These are phyloP conservation scores for Nelumbo lutea DNA, from an alignment of 164 flowering plant species.

Conservation along the genomic window DNA sequence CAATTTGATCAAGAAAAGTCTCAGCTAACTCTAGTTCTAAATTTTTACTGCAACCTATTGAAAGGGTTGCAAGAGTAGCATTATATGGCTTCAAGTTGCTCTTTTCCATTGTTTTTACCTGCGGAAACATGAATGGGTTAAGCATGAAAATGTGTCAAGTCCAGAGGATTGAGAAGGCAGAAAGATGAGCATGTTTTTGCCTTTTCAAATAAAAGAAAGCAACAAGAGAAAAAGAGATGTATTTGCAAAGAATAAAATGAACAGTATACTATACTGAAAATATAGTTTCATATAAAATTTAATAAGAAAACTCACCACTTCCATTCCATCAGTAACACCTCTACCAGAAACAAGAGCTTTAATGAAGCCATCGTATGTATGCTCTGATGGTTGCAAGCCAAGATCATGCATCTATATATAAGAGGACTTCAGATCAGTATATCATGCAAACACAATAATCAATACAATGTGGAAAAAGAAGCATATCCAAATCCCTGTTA, in stretches of 20 bases:
- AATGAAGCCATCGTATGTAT: conserved; percentile 55
- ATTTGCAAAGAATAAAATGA: conserved; percentile 4
- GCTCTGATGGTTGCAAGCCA: conserved; percentile 62
- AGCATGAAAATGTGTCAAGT: background rate
- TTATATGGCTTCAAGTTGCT: conserved; percentile 52
- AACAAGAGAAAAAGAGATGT: background rate
- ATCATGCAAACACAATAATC: background rate
- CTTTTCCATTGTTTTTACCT: conserved; percentile 64
- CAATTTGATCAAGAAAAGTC: conserved; percentile 51
- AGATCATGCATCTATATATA: conserved; percentile 63
- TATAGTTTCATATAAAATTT: background rate
- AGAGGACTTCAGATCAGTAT: background rate
- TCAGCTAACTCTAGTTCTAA: conserved; percentile 75
- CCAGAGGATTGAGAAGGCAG: background rate
- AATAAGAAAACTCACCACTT: conserved; percentile 44
- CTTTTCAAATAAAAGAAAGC: background rate
- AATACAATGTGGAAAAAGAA: background rate
- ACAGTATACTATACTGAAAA: background rate
- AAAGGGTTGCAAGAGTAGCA: conserved; percentile 61
- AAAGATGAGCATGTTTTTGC: background rate
- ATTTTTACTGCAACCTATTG: conserved; percentile 54
- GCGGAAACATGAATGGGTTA: conserved; percentile 17
- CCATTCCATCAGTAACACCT: conserved; percentile 42
- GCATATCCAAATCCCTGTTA: no score
- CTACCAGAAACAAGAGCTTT: conserved; percentile 43